Evolutionary conservation across 2,329 filamentous ascomycete genomes (phyloP).

Genomic region (Fonsecaea nubica): DNA sequence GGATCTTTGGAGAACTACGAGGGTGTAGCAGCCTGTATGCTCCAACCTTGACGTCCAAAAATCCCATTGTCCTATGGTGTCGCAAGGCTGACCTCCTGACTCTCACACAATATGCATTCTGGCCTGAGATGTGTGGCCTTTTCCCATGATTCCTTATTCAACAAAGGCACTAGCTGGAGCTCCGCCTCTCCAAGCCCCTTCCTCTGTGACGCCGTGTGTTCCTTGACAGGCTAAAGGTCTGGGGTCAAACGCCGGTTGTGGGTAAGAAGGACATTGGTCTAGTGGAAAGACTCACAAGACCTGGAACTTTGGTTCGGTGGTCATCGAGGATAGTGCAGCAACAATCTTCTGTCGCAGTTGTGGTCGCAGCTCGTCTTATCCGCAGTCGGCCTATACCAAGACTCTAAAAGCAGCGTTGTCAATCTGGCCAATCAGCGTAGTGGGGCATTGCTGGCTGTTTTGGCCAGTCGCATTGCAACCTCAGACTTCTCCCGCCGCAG

Average conservation of each 20-base stretch:
- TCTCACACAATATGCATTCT: not conserved
- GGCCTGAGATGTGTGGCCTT: not conserved
- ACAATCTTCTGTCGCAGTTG: not conserved
- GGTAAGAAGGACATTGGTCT: not conserved
- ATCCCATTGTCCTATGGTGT: not conserved
- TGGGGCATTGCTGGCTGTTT: constrained; percentile 23
- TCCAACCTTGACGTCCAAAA: not conserved
- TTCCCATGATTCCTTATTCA: not conserved
- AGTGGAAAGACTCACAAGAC: not conserved
- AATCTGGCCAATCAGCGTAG: constrained; percentile 21
- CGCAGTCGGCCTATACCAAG: not conserved
- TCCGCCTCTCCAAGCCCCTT: constrained; percentile 5
- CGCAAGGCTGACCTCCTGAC: not conserved
- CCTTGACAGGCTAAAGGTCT: not conserved
- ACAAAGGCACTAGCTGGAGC: not conserved
- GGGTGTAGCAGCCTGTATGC: not conserved
- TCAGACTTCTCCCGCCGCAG: not conserved
- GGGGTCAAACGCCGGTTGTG: not conserved
- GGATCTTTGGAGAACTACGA: not conserved
- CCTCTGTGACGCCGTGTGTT: not conserved
- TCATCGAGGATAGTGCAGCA: not conserved
- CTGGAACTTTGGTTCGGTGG: not conserved
- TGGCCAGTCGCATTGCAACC: not conserved
- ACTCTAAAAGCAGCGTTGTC: not conserved
- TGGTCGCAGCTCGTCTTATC: not conserved